phyloP scores from a whole-genome alignment of 768 basidiomycete genomes.

The Cystobasidium tubakii region DNA sequence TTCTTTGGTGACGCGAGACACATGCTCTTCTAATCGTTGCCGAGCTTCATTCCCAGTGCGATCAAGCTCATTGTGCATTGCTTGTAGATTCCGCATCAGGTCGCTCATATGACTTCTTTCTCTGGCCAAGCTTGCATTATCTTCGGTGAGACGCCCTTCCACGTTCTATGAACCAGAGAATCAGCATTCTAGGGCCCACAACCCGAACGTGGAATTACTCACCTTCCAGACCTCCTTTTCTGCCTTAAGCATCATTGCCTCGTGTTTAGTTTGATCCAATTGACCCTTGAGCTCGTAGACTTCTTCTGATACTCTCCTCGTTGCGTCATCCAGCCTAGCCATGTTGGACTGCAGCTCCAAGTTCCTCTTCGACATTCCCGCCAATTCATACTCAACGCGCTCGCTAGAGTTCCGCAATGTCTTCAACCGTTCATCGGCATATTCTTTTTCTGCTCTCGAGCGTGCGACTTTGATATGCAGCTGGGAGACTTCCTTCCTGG shows the following conservation, averaged over 20 bases:
- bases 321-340: slow-evolving; percentile 69
- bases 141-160: slow-evolving; percentile 72
- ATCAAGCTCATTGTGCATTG: slow-evolving; percentile 82
- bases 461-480: slow-evolving; percentile 68
- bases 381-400: slow-evolving; percentile 62
- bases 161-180: slow-evolving; percentile 57
- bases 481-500: slow-evolving; percentile 65
- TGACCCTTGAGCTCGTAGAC: slow-evolving; percentile 40
- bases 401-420: slow-evolving; percentile 60
- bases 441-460: slow-evolving; percentile 73
- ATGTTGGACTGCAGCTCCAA: slow-evolving; percentile 68
- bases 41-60: slow-evolving; percentile 76
- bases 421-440: slow-evolving; percentile 55
- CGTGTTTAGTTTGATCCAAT: slow-evolving; percentile 59
- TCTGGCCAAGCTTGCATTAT: slow-evolving; percentile 70
- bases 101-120: slow-evolving; percentile 81
- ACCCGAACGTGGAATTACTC: too few species aligned
- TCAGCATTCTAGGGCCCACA: too few species aligned
- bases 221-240: slow-evolving; percentile 95
- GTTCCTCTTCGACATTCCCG: slow-evolving; percentile 63
- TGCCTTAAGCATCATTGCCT: slow-evolving; percentile 77
- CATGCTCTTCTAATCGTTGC: slow-evolving; percentile 68
- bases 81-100: slow-evolving; percentile 80
- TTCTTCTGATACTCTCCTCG: slow-evolving; percentile 55
- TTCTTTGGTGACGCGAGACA: slow-evolving; percentile 71